Evolutionary conservation across 352 stramenopile genomes (phyloP).

Genomic region (Thalassiosira hispida): DNA sequence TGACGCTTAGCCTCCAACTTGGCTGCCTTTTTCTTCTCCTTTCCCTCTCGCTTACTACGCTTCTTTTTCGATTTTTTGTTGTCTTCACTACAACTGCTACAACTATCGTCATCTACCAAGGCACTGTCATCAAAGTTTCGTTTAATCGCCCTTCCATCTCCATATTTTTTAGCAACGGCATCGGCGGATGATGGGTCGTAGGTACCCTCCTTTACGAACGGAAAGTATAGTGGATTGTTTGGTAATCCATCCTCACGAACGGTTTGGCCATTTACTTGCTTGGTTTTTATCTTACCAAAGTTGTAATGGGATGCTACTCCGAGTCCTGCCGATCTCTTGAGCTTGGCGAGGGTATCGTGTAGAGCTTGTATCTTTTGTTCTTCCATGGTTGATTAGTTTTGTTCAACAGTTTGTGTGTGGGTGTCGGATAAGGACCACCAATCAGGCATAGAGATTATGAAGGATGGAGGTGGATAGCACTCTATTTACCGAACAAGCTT

Average conservation of each 20-base stretch:
- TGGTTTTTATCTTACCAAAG: constrained; percentile 58
- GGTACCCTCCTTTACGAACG: constrained; percentile 74
- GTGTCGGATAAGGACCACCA: too few relatives aligned
- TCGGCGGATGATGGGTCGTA: constrained; percentile 57
- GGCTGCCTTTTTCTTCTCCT: constrained; percentile 60
- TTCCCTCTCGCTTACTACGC: constrained; percentile 53
- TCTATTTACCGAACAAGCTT: too few relatives aligned
- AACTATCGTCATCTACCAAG: not conserved
- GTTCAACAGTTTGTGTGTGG: constrained; percentile 8
- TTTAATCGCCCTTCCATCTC: constrained; percentile 79
- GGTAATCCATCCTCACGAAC: constrained; percentile 73
- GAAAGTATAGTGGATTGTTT: constrained; percentile 76
- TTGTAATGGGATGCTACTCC: constrained; percentile 63
- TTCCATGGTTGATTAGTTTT: constrained; percentile 67
- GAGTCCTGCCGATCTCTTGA: constrained; percentile 60
- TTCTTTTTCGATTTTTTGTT: constrained; percentile 43
- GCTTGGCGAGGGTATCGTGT: constrained; percentile 74
- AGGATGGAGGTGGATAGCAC: too few relatives aligned
- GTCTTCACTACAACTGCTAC: constrained; percentile 28
- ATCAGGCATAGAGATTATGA: too few relatives aligned
- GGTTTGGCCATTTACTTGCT: constrained; percentile 38
- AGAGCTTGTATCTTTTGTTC: constrained; percentile 80
- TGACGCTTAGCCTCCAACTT: constrained; percentile 67
- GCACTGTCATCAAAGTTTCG: constrained; percentile 76
- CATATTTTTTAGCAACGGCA: constrained; percentile 50